phyloP scores from a whole-genome alignment of 169 alveolate genomes.

The Plasmodium vinckei region DNA sequence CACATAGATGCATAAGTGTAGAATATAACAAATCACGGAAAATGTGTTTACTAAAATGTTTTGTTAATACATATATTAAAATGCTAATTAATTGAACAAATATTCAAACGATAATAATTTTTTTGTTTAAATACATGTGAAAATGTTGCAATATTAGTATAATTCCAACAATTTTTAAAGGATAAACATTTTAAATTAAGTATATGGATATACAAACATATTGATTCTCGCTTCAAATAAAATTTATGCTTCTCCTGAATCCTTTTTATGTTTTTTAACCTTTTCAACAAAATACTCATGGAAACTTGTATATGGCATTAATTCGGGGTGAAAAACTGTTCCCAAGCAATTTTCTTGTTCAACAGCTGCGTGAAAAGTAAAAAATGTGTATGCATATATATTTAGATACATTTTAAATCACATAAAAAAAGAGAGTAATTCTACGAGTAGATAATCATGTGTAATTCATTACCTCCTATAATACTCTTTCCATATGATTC shows the following conservation, averaged over 20 bases:
- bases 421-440: no score
- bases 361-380: slow-evolving; percentile 30
- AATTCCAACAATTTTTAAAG: not conserved
- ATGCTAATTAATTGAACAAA: no score
- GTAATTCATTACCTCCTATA: slow-evolving; percentile 29
- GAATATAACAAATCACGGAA: no score
- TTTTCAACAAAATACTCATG: slow-evolving; percentile 63
- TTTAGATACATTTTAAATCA: not conserved
- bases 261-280: slow-evolving; percentile 27
- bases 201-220: not conserved
- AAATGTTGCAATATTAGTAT: not conserved
- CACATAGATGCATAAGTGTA: no score
- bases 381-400: not conserved
- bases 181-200: no score
- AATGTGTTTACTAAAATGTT: no score
- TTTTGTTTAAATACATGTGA: not conserved
- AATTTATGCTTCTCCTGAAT: not conserved
- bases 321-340: slow-evolving; percentile 63
- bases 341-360: slow-evolving; percentile 67
- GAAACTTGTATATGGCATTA: slow-evolving; percentile 56
- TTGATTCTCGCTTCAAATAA: not conserved
- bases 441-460: no score
- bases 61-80: no score
- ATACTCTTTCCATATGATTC: slow-evolving; percentile 29
- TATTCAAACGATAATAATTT: no score